Evolutionary conservation across 192 early-diverging fungal species (phyloP), one percentile per base, ranked within the genome.

Genomic region (Diversispora epigaea): DNA sequence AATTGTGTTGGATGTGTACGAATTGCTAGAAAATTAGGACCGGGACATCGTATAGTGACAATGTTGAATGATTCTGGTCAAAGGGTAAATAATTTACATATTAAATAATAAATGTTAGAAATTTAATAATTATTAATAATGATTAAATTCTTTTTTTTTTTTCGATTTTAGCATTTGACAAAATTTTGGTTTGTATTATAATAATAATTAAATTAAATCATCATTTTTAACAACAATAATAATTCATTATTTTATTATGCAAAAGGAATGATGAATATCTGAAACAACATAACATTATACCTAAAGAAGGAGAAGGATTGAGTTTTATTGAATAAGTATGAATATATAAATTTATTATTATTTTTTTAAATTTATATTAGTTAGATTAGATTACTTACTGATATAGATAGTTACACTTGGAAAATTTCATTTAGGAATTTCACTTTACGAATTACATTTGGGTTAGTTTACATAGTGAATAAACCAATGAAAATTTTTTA

Each of bases 41-140:
- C 94, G 3, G 95, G 96, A 15, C 92, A 96, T 78, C 91, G 90
- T 11, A 87, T 99, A 52, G 94, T 99, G 19, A 99, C 97, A 0
- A 68, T 99, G 14, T 84, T 99, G 46, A 92, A 92, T 65, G 97
- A 99, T 77, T 87, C 88, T 73, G 97, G 97, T 1, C 91, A 93
- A 52, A 85, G 97, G 39, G 69, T 68, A 47, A 47, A 49, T 6
- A 25, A 19, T 19, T 56, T 15, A 44, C 19, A n/a, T 41, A 44
- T 64, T 11, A 17, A 8, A 2, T 64, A 64, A 54, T 54, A 54
- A 54, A 54, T 12, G 50, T 17, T 11, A 54, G 4, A 17, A 14
- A 54, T 54, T 8, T 17, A 4, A 54, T 54, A 7, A 54, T 54
- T 11, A 4, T 54, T 11, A 17, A 14, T 19, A 58, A 22, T 22